Conservation (phyloP, 2,329 filamentous ascomycete species). For the Neopestalotiopsis clavispora region DNA sequence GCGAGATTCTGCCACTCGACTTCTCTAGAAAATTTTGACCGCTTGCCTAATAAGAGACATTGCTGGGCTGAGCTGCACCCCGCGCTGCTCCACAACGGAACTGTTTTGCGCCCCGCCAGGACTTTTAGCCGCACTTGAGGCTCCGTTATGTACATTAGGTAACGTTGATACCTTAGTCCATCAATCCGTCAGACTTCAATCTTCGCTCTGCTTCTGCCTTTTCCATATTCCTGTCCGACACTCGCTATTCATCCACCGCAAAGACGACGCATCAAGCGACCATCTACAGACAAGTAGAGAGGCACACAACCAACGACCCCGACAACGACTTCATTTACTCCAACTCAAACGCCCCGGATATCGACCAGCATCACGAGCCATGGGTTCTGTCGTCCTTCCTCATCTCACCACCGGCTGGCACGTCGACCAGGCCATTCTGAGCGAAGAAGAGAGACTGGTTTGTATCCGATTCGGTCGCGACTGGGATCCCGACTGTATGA, state of each 20-base stretch:
- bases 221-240: no score
- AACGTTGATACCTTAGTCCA: not conserved
- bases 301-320: not conserved
- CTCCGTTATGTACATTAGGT: not conserved
- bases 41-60: not conserved
- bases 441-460: constrained; percentile 88
- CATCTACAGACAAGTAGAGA: no score
- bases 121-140: not conserved
- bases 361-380: constrained; percentile 28
- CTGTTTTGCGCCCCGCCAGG: not conserved
- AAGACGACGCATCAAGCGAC: no score
- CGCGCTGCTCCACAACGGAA: constrained; percentile 6
- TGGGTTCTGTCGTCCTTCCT: constrained; percentile 88
- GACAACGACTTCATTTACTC: not conserved
- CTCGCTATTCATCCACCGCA: no score
- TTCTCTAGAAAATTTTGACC: constrained; percentile 11
- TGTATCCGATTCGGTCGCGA: constrained; percentile 94
- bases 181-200: no score
- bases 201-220: no score
- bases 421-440: constrained; percentile 92
- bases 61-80: not conserved
- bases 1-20: constrained; percentile 4
- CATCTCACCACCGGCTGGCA: constrained; percentile 95
- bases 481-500: constrained; percentile 76
- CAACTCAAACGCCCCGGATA: not conserved